Conservation (phyloP, 306 rosid species). For the Vigna unguiculata region DNA sequence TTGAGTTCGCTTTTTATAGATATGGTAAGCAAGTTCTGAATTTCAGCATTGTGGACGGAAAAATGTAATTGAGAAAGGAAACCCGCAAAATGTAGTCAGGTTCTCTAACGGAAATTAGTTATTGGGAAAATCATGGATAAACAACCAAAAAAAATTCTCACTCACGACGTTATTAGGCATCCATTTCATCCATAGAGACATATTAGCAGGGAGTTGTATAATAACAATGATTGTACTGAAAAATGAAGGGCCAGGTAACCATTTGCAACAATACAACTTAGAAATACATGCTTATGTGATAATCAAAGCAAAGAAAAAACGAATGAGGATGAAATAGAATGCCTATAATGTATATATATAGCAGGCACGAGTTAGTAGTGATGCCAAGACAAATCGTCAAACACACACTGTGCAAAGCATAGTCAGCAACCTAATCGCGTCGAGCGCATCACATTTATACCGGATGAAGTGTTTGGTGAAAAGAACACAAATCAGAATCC, state of each 20-base stretch:
- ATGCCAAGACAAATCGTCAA: conserved; percentile 25
- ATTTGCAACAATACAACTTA: not conserved
- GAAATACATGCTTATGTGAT: not conserved
- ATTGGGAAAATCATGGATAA: no score
- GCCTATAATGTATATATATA: not conserved
- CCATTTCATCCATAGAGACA: not conserved
- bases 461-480: not conserved
- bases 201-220: not conserved
- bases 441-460: not conserved
- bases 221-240: not conserved
- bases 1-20: no score
- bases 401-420: conserved; percentile 32
- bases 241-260: not conserved
- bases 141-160: no score
- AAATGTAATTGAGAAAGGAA: no score
- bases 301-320: not conserved
- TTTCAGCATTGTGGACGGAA: no score
- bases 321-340: conserved; percentile 11
- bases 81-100: no score
- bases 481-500: not conserved
- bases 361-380: not conserved
- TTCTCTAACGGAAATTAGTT: no score
- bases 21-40: no score
- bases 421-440: not conserved
- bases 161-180: not conserved